Evolutionary conservation across 163 green algal genomes (phyloP).

Genomic region (Prototheca wickerhamii): DNA sequence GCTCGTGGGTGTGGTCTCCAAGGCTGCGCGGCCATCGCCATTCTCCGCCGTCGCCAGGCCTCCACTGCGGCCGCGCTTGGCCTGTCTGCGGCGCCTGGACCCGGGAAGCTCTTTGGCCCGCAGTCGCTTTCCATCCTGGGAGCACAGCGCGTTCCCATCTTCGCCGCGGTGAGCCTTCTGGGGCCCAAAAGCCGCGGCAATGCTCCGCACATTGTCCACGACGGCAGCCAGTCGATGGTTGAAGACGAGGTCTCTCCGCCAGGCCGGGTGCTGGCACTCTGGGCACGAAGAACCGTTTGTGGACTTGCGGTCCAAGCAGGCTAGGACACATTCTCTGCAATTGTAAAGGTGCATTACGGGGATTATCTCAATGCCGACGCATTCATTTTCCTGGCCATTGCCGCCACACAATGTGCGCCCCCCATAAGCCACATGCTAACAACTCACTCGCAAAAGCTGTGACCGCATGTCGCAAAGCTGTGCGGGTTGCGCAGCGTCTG

Average conservation of each 20-base stretch:
- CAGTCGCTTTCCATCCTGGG: too few relatives aligned
- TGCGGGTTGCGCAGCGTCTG: conserved; percentile 26
- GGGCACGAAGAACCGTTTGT: conserved; percentile 53
- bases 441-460: conserved; percentile 49
- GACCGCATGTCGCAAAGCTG: conserved; percentile 37
- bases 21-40: too few relatives aligned
- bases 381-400: too few relatives aligned
- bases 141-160: too few relatives aligned
- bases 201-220: conserved; percentile 2
- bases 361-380: too few relatives aligned
- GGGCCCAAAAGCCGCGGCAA: not conserved
- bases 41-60: too few relatives aligned
- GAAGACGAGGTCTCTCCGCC: conserved; percentile 46
- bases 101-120: too few relatives aligned
- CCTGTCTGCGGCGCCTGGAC: too few relatives aligned
- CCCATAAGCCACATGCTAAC: not conserved
- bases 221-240: conserved; percentile 30
- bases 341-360: too few relatives aligned
- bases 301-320: conserved; percentile 42
- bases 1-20: too few relatives aligned
- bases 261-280: conserved; percentile 37
- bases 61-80: too few relatives aligned
- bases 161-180: too few relatives aligned
- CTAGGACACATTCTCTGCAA: conserved; percentile 50
- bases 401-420: conserved; percentile 23